Evolutionary conservation across 805 yeast genomes (phyloP).

Genomic region (Ogataea henricii): DNA sequence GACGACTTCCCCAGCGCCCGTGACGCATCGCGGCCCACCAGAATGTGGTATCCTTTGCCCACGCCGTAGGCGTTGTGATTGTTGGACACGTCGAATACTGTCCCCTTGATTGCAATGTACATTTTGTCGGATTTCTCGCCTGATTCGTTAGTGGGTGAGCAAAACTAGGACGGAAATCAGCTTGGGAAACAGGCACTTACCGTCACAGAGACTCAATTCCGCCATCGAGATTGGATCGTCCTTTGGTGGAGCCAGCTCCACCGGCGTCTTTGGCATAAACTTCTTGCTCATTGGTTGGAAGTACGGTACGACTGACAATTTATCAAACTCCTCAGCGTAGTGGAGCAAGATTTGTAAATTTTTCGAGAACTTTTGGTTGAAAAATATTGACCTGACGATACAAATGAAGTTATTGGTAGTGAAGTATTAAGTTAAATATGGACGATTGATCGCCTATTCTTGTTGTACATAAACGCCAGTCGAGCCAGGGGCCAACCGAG

Average conservation of each 20-base stretch:
- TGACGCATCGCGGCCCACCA: slow-evolving; percentile 78
- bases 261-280: slow-evolving; percentile 58
- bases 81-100: slow-evolving; percentile 73
- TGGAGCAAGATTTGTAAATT: too few relatives aligned
- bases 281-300: slow-evolving; percentile 22
- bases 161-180: neutral
- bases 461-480: too few relatives aligned
- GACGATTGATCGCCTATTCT: too few relatives aligned
- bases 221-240: slow-evolving; percentile 43
- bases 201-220: slow-evolving; percentile 45
- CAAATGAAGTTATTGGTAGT: too few relatives aligned
- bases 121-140: slow-evolving; percentile 48
- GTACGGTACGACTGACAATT: neutral
- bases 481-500: too few relatives aligned
- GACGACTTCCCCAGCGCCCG: slow-evolving; percentile 74
- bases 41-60: slow-evolving; percentile 68
- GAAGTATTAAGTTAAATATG: too few relatives aligned
- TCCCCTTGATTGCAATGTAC: slow-evolving; percentile 76
- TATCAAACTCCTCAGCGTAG: too few relatives aligned
- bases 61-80: slow-evolving; percentile 74
- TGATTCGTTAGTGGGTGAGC: slow-evolving; percentile 11
- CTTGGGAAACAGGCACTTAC: slow-evolving; percentile 23
- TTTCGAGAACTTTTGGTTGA: slow-evolving; percentile 5
- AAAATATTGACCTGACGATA: too few relatives aligned
- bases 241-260: slow-evolving; percentile 53